Percentiles rank a stretch among this genome's conserved stretches.
Conservation (phyloP, 2,329 filamentous ascomycete species). For the Penicillium digitatum region DNA sequence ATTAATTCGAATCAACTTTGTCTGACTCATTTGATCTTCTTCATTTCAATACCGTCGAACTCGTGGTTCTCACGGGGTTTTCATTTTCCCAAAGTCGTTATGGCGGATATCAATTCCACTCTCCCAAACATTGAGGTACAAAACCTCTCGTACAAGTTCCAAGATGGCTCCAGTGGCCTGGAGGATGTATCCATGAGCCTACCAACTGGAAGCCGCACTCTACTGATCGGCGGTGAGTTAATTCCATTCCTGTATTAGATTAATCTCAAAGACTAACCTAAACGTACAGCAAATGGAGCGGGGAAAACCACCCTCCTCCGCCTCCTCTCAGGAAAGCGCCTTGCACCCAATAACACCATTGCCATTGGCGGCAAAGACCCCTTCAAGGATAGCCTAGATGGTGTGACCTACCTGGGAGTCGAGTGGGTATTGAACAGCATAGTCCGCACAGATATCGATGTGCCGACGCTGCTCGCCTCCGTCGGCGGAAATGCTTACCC, state of each 20-base stretch:
- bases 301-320: slow-evolving; percentile 96
- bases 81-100: slow-evolving; percentile 7
- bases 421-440: slow-evolving; percentile 99
- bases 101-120: slow-evolving; percentile 17
- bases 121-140: slow-evolving; percentile 66
- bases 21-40: not conserved
- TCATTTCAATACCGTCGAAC: not conserved
- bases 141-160: slow-evolving; percentile 82
- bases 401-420: slow-evolving; percentile 92
- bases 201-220: slow-evolving; percentile 77
- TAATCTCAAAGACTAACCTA: slow-evolving; percentile 12
- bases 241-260: not conserved
- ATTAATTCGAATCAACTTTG: not conserved
- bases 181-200: slow-evolving; percentile 69
- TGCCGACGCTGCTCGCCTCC: slow-evolving; percentile 74
- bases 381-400: slow-evolving; percentile 83
- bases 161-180: slow-evolving; percentile 76
- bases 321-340: slow-evolving; percentile 88
- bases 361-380: slow-evolving; percentile 79
- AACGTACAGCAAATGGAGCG: slow-evolving; percentile 71
- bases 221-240: slow-evolving; percentile 74
- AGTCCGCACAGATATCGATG: slow-evolving; percentile 90
- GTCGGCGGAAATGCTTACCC: slow-evolving; percentile 84
- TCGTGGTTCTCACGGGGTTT: not conserved
- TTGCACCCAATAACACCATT: slow-evolving; percentile 73